phyloP scores from a whole-genome alignment of 441 rosid species.

The Gossypium davidsonii region DNA sequence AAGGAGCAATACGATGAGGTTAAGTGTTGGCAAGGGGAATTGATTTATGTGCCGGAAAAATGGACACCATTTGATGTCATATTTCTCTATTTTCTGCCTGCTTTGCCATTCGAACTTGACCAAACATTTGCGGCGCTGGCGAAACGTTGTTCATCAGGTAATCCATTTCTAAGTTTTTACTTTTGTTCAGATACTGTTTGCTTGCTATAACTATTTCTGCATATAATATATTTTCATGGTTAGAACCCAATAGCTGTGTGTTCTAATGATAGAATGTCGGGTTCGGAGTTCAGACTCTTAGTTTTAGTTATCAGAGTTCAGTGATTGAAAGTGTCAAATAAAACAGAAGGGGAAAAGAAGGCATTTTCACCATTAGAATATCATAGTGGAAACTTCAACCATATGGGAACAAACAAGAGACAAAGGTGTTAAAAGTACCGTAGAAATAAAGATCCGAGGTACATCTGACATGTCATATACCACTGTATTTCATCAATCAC shows the following conservation, averaged over 20 bases:
- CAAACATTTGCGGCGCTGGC: conserved; percentile 48
- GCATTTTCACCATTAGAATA: too few relatives aligned
- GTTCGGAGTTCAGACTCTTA: background rate
- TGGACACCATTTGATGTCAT: conserved; percentile 77
- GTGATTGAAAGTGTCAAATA: background rate
- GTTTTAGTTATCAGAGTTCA: background rate
- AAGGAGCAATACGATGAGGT: conserved; percentile 74
- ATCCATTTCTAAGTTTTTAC: conserved; percentile 2
- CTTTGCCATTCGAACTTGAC: conserved; percentile 57
- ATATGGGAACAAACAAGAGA: background rate
- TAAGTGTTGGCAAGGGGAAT: conserved; percentile 94
- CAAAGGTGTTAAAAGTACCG: too few relatives aligned
- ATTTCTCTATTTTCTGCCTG: conserved; percentile 79
- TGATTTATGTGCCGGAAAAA: conserved; percentile 66
- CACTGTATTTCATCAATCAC: too few relatives aligned
- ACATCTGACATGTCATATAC: too few relatives aligned
- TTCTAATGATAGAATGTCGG: background rate
- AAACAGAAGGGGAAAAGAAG: background rate
- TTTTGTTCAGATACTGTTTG: background rate
- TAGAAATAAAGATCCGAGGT: too few relatives aligned
- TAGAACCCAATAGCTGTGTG: background rate
- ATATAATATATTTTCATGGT: background rate
- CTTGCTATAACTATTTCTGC: background rate
- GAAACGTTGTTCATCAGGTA: conserved; percentile 57
- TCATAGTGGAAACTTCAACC: background rate